Evolutionary conservation across 2,329 filamentous ascomycete species (phyloP).

Genomic region (Paracoccidioides lutzii): DNA sequence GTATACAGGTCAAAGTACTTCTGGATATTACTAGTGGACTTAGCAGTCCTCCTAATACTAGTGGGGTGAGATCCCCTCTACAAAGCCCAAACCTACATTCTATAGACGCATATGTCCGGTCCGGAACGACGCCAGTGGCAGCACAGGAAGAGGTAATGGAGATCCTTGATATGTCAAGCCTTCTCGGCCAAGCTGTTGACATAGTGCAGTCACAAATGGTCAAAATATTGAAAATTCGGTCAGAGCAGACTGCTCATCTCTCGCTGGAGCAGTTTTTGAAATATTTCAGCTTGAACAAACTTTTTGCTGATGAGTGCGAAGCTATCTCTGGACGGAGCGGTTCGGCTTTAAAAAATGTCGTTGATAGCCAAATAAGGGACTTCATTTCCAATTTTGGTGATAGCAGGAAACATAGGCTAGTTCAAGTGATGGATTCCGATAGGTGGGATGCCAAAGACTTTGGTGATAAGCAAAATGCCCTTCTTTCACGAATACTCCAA

Average conservation of each 20-base stretch:
- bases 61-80: slow-evolving; percentile 31
- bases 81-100: slow-evolving; percentile 31
- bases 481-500: slow-evolving; percentile 43
- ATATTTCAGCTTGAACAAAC: slow-evolving; percentile 50
- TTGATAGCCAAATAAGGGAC: slow-evolving; percentile 50
- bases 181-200: slow-evolving; percentile 54
- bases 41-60: slow-evolving; percentile 3
- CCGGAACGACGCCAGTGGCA: slow-evolving; percentile 18
- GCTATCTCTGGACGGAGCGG: slow-evolving; percentile 51
- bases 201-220: slow-evolving; percentile 52
- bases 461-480: slow-evolving; percentile 36
- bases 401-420: slow-evolving; percentile 43
- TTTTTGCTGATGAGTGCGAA: slow-evolving; percentile 56
- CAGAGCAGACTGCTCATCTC: slow-evolving; percentile 45
- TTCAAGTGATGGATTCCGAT: slow-evolving; percentile 47
- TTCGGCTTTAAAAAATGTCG: slow-evolving; percentile 45
- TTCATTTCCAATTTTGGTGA: slow-evolving; percentile 48
- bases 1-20: slow-evolving; percentile 87
- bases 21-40: slow-evolving; percentile 68
- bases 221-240: slow-evolving; percentile 50
- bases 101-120: slow-evolving; percentile 30
- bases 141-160: slow-evolving; percentile 49
- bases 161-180: slow-evolving; percentile 51
- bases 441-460: slow-evolving; percentile 55
- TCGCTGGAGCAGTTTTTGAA: slow-evolving; percentile 45